Base-by-base conservation (phyloP, 192 early-diverging fungal species). In the Mycoemilia scoparia region DNA sequence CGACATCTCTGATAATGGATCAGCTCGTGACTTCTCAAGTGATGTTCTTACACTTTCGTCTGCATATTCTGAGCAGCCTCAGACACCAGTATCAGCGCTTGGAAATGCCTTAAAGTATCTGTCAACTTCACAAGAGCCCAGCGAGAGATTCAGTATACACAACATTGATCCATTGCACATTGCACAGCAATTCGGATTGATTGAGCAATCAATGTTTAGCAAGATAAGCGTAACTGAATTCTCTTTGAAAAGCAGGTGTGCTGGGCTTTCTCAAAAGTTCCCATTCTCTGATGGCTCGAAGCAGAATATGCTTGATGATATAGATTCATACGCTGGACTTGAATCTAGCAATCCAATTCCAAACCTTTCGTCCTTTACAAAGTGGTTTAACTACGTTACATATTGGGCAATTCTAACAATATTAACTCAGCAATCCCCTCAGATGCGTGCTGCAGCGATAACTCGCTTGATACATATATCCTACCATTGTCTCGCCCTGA, bases 201-300 rank as follows among this genome's bases (percentile, higher is more conserved):
- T 83, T n/a, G 82, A 86, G 49, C 77, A 77, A 36, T 54, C 43
- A 24, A 40, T 76, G 17, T 86, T 86, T 46, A 47, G 63, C 23
- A 50, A 54, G 23, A 78, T 83, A 36, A 47, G 49, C 7, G 62
- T 70, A 5, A 66, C 67, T 16, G 79, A 86, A 58, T 65, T 86
- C 29, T 67, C 55, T 38, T 52, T 63, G 22, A n/a, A n/a, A n/a
- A n/a, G n/a, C n/a, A n/a, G n/a, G n/a, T n/a, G n/a, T n/a, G n/a
- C n/a, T n/a, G n/a, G n/a, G n/a, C n/a, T n/a, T n/a, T n/a, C n/a
- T n/a, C n/a, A n/a, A n/a, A n/a, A n/a, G n/a, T n/a, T n/a, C n/a
- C n/a, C n/a, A n/a, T n/a, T n/a, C n/a, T n/a, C n/a, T n/a, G n/a
- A n/a, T n/a, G n/a, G n/a, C n/a, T n/a, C n/a, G n/a, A n/a, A n/a